Conservation (phyloP, 2,329 filamentous ascomycete species). For the Scytalidium lignicola region DNA sequence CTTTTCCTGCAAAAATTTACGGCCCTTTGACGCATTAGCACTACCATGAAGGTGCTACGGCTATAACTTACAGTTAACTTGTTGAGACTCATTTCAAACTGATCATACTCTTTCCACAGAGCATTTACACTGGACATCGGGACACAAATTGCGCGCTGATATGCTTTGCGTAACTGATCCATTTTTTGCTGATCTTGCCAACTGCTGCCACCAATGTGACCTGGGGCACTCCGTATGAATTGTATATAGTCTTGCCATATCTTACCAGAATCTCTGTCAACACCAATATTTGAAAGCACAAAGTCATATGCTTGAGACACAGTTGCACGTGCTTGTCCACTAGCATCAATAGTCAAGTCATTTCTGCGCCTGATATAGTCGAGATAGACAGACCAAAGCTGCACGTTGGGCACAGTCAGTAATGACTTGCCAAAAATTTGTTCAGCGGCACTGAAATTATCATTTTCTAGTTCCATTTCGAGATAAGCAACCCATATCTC, state of each 20-base stretch:
- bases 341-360: constrained; percentile 75
- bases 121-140: constrained; percentile 78
- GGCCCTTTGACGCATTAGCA: constrained; percentile 53
- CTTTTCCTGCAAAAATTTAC: constrained; percentile 89
- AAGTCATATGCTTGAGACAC: constrained; percentile 89
- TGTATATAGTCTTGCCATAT: constrained; percentile 95
- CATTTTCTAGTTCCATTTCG: constrained; percentile 81
- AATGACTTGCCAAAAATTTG: constrained; percentile 78
- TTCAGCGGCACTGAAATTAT: constrained; percentile 77
- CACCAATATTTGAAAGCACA: constrained; percentile 81
- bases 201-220: constrained; percentile 73
- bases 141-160: constrained; percentile 82
- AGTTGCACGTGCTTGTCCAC: constrained; percentile 69
- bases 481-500: constrained; percentile 88
- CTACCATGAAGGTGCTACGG: neutral
- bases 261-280: constrained; percentile 82
- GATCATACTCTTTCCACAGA: constrained; percentile 96
- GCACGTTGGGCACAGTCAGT: constrained; percentile 72
- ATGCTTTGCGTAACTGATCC: constrained; percentile 86
- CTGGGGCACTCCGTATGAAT: constrained; percentile 85
- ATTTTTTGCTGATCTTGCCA: constrained; percentile 99
- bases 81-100: constrained; percentile 90
- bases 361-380: constrained; percentile 92
- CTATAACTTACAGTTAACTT: constrained; percentile 69
- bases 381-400: constrained; percentile 88